These are phyloP conservation scores for Circinella umbellata DNA, from an alignment of 371 early-diverging fungal genomes.

Conservation along the genomic window DNA sequence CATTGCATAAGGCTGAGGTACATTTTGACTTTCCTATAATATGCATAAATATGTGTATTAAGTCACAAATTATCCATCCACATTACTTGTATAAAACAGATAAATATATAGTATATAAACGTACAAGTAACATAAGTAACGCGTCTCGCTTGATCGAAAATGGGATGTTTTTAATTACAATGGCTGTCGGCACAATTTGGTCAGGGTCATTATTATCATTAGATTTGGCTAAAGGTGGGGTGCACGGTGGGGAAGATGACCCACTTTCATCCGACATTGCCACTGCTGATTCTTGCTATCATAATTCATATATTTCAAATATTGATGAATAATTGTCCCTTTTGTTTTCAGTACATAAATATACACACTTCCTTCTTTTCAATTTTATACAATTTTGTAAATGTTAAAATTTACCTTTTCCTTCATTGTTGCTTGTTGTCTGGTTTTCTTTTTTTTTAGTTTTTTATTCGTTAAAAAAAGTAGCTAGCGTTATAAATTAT, in stretches of 20 bases:
- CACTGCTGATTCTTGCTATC: not conserved
- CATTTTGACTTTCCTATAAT: conserved; percentile 28
- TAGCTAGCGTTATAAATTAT: not conserved
- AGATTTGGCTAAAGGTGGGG: not conserved
- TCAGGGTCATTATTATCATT: not conserved
- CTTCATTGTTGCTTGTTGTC: not conserved
- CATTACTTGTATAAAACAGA: too few relatives aligned
- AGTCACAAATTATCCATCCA: too few relatives aligned
- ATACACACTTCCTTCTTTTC: too few relatives aligned
- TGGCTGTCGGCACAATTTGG: conserved; percentile 63
- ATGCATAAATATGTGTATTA: conserved; percentile 28
- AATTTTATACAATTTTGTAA: not conserved
- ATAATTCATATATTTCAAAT: too few relatives aligned
- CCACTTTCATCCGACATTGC: not conserved
- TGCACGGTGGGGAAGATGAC: not conserved
- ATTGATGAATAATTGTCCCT: too few relatives aligned
- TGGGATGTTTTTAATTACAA: conserved; percentile 87
- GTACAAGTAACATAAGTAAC: conserved; percentile 68
- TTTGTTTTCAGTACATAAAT: too few relatives aligned
- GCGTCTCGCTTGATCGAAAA: conserved; percentile 80
- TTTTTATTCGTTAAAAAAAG: too few relatives aligned
- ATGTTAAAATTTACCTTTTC: not conserved
- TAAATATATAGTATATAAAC: too few relatives aligned
- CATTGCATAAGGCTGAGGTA: conserved; percentile 80
- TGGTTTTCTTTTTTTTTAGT: not conserved